Percentiles rank a stretch among this genome's conserved stretches.
These are phyloP conservation scores for Fonsecaea nubica DNA, from an alignment of 2,329 filamentous ascomycete species.

Conservation along the genomic window DNA sequence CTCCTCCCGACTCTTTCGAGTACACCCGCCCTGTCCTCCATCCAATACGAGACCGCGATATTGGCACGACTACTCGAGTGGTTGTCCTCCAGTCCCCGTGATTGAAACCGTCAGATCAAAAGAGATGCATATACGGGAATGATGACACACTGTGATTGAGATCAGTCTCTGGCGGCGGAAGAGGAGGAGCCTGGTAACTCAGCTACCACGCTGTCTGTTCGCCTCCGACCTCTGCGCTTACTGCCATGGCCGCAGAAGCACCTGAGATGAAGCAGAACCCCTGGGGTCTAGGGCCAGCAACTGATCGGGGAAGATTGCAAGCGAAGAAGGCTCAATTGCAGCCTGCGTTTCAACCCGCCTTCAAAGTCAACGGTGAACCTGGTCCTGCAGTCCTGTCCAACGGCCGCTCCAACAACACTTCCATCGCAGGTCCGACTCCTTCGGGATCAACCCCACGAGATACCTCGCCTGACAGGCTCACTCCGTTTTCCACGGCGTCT, in stretches of 20 bases:
- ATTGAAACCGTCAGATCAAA: conserved; percentile 10
- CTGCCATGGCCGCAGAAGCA: conserved; percentile 25
- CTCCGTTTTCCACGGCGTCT: conserved; percentile 22
- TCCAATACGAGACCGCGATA: conserved; percentile 23
- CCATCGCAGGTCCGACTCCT: conserved; percentile 8
- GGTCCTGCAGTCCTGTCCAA: conserved; percentile 29
- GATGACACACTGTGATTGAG: conserved; percentile 18
- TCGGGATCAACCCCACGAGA: conserved; percentile 22
- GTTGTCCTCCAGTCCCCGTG: conserved; percentile 11
- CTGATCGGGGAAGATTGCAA: not conserved
- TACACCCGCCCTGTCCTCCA: not conserved
- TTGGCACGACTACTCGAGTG: conserved; percentile 14
- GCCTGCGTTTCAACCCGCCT: conserved; percentile 16
- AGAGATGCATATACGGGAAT: conserved; percentile 19
- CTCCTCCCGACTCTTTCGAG: not conserved
- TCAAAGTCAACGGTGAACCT: conserved; percentile 27
- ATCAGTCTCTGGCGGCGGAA: conserved; percentile 8
- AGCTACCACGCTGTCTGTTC: conserved; percentile 2
- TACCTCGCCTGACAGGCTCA: conserved; percentile 26
- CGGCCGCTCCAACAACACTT: conserved; percentile 1
- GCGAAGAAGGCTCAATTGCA: conserved; percentile 9
- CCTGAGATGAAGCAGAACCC: conserved; percentile 16
- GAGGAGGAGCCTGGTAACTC: conserved; percentile 11
- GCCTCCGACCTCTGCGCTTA: not conserved
- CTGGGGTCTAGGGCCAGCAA: not conserved